Conservation (phyloP, 306 rosid genomes). For the Vigna nakashimae region DNA sequence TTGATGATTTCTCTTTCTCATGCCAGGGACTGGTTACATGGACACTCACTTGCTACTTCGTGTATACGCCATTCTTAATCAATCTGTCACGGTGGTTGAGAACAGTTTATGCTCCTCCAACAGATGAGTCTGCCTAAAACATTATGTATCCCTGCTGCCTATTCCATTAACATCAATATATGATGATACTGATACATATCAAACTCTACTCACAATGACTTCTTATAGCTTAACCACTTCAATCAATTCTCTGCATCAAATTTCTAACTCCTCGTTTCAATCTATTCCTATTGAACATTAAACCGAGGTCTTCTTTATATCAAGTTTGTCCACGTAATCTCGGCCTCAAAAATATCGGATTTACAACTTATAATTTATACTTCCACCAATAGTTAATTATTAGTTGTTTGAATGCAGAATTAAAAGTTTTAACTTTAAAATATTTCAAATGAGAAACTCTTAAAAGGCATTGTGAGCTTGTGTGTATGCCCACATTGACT, state of each 20-base stretch:
- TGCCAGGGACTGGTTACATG: constrained; percentile 55
- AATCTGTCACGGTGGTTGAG: constrained; percentile 57
- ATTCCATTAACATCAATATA: constrained; percentile 4
- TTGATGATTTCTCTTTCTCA: neutral
- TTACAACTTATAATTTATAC: neutral
- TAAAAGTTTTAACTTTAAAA: too few species aligned
- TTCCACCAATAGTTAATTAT: neutral
- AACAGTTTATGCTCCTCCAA: constrained; percentile 43
- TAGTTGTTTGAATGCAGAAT: too few species aligned
- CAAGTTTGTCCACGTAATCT: neutral
- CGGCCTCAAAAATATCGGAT: neutral
- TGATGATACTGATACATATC: neutral
- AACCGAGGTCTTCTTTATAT: neutral
- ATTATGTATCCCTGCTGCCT: neutral
- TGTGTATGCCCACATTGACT: too few species aligned
- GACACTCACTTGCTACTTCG: constrained; percentile 63
- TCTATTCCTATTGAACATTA: neutral
- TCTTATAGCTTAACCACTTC: neutral
- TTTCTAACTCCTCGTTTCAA: neutral
- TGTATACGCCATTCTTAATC: constrained; percentile 53
- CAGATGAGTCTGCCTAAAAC: constrained; percentile 42
- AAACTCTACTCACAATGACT: neutral
- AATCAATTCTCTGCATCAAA: neutral
- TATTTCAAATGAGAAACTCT: too few species aligned
- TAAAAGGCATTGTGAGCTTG: too few species aligned